These are phyloP conservation scores for Aureobasidium sp. DNA, from an alignment of 2,329 filamentous ascomycete genomes.

Conservation along the genomic window DNA sequence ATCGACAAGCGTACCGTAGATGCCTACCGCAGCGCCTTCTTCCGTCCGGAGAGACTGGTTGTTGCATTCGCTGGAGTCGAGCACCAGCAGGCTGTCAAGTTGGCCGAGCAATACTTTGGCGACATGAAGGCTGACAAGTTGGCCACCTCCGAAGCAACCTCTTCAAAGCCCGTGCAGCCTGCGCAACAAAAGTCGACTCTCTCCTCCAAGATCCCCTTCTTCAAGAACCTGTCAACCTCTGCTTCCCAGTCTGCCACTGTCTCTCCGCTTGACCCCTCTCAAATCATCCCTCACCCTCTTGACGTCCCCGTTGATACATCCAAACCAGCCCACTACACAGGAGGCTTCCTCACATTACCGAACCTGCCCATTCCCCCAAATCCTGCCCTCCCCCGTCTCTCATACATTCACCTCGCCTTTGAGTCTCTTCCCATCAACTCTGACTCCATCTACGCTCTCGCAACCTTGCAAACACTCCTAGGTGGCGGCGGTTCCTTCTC, in stretches of 20 bases:
- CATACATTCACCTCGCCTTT: conserved; percentile 91
- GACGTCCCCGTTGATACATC: conserved; percentile 50
- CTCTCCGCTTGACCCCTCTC: conserved; percentile 44
- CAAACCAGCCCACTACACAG: conserved; percentile 75
- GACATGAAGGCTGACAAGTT: conserved; percentile 58
- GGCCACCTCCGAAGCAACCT: conserved; percentile 21
- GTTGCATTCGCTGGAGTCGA: conserved; percentile 90
- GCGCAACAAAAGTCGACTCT: conserved; percentile 56
- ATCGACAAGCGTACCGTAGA: conserved; percentile 70
- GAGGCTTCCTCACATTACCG: conserved; percentile 83
- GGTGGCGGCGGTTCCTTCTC: conserved; percentile 95
- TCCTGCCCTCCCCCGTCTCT: conserved; percentile 71
- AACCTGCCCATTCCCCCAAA: conserved; percentile 70
- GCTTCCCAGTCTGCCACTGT: conserved; percentile 57
- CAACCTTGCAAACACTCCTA: conserved; percentile 89
- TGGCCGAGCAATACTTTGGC: conserved; percentile 83
- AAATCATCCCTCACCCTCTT: conserved; percentile 36
- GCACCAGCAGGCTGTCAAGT: conserved; percentile 68
- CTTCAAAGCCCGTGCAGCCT: conserved; percentile 29
- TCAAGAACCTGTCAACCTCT: conserved; percentile 81
- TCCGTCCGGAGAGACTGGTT: conserved; percentile 83
- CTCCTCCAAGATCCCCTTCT: conserved; percentile 77
- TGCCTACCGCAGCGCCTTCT: conserved; percentile 76
- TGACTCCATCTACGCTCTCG: conserved; percentile 91
- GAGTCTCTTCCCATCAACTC: conserved; percentile 87